Evolutionary conservation across 2,329 filamentous ascomycete species (phyloP).

Genomic region (Phoma sp.): DNA sequence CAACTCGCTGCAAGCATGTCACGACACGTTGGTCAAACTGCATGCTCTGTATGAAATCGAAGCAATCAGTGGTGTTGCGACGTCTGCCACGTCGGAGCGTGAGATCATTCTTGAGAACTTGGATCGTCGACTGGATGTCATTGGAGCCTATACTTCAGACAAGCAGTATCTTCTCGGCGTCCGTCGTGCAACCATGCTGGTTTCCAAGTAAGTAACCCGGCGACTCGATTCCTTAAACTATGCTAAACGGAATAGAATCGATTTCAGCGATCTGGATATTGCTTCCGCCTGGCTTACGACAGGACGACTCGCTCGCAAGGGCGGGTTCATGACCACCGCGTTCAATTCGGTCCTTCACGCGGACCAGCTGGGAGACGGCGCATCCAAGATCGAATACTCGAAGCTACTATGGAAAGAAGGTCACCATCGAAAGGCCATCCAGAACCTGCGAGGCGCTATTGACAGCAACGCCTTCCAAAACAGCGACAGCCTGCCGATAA

Average conservation of each 20-base stretch:
- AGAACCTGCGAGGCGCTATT: conserved; percentile 86
- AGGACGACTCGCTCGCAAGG: conserved; percentile 84
- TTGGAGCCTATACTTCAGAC: conserved; percentile 88
- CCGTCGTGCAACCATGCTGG: conserved; percentile 83
- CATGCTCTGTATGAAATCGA: conserved; percentile 90
- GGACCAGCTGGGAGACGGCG: conserved; percentile 80
- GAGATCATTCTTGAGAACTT: conserved; percentile 60
- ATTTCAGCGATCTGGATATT: conserved; percentile 74
- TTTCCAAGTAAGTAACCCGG: conserved; percentile 64
- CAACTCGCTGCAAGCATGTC: conserved; percentile 80
- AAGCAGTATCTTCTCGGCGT: conserved; percentile 93
- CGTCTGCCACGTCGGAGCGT: conserved; percentile 46
- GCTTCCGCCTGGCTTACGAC: conserved; percentile 86
- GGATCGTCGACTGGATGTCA: conserved; percentile 79
- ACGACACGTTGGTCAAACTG: conserved; percentile 82
- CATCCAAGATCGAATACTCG: conserved; percentile 92
- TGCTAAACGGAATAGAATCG: conserved; percentile 45
- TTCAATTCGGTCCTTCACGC: conserved; percentile 95
- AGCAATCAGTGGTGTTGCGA: conserved; percentile 63
- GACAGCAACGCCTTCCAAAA: conserved; percentile 75
- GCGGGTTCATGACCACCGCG: conserved; percentile 81
- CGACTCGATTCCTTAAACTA: not conserved
- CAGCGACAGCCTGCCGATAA: conserved; percentile 45
- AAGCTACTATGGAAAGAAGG: conserved; percentile 92
- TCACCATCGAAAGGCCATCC: conserved; percentile 92